A percentile compares a stretch with the other conserved stretches of the same genome.
These are phyloP conservation scores for Colletotrichum sp. DNA, from an alignment of 2,329 filamentous ascomycete genomes.

Conservation along the genomic window DNA sequence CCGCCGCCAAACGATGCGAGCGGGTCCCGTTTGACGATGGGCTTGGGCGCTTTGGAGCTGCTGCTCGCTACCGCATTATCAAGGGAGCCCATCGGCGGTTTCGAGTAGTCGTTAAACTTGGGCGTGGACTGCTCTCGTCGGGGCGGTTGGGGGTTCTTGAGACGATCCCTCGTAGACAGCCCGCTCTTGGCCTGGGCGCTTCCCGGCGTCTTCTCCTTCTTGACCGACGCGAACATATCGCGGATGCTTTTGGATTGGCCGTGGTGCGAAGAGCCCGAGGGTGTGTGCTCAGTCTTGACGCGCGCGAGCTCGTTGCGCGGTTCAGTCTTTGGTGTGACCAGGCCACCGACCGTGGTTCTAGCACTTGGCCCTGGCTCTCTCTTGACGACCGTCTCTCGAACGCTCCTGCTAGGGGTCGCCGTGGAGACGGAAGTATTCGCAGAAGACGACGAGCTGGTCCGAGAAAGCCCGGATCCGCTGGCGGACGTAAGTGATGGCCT, in stretches of 20 bases:
- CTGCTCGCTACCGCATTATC: neutral
- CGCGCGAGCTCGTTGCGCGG: neutral
- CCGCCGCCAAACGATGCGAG: neutral
- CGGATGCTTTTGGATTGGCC: neutral
- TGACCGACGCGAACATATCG: neutral
- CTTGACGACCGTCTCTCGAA: neutral
- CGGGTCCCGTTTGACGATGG: neutral
- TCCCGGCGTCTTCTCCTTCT: neutral
- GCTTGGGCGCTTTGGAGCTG: neutral
- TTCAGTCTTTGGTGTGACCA: neutral
- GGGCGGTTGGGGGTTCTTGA: neutral
- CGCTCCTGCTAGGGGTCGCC: neutral
- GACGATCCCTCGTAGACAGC: slow-evolving; percentile 1
- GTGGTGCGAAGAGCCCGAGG: neutral
- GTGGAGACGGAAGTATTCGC: neutral
- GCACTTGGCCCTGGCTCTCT: neutral
- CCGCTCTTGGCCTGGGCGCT: neutral
- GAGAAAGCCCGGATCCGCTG: neutral
- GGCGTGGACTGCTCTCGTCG: neutral
- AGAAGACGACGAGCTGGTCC: neutral
- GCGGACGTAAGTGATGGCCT: neutral
- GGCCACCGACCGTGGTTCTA: neutral
- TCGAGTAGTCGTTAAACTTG: neutral
- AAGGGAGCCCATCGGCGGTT: neutral
- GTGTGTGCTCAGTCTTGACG: neutral